Evolutionary conservation across 2,329 filamentous ascomycete species (phyloP), one percentile per base, ranked within the genome.

Genomic region (Arthroderma sp.): DNA sequence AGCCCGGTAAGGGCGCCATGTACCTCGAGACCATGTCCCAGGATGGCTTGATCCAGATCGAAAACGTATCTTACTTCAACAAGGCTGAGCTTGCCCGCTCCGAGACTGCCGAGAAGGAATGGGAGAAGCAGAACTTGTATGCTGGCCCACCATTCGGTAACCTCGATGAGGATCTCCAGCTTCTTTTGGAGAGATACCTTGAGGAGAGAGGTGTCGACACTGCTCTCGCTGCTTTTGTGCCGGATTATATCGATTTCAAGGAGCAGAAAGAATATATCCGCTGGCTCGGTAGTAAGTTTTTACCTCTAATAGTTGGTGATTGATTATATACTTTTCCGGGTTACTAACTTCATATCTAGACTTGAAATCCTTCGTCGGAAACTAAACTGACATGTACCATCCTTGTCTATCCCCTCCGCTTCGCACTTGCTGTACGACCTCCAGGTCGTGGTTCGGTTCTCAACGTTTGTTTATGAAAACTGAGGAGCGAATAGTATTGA

Each of bases 161-260:
- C 71, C 79, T 98, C 47, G 91, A 98, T 61, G 87, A 95, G 70
- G 89, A 96, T 62, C 77, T 98, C 38, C 89, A 96, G 73, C 75
- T 86, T 44, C 75, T 94, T 56, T 74, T 96, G 62, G 89, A 96
- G 75, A 79, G 83, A 56, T 98, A 89, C 71, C 77, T 98, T 51
- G 87, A 94, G 66, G 91, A 95, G 75, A 79, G 91, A 56, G 91
- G 89, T 52, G 78, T 98, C 67, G 86, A 89, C 59, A 80, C 83
- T 56, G 77, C 81, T 47, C 76, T 98, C 56, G 89, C 88, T 44
- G 70, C 88, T 54, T 95, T 96, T 66, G 81, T 94, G 38, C 86
- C 88, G 33, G 88, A 96, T 64, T 98, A 94, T 70, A 88, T 96
- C 60, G 87, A 96, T 62, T 78, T 84, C 68, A 98, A 98, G 81